phyloP scores from a whole-genome alignment of 1,139 yeast species.

The Yamadazyma kanchanaburiensis region DNA sequence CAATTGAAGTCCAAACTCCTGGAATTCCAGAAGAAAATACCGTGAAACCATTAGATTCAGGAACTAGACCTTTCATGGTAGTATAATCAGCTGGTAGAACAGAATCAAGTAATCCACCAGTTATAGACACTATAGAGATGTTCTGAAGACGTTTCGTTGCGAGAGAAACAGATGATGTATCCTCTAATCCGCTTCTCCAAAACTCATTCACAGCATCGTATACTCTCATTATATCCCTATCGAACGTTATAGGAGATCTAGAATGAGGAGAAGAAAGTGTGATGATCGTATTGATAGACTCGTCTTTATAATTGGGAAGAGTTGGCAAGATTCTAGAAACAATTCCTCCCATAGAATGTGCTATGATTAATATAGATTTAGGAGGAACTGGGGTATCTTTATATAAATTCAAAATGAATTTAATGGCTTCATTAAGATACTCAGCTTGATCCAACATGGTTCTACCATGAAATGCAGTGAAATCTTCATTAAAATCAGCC shows the following conservation, averaged over 20 bases:
- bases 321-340: slow-evolving; percentile 82
- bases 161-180: slow-evolving; percentile 17
- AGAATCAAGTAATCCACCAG: slow-evolving; percentile 85
- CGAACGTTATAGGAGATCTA: slow-evolving; percentile 93
- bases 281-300: slow-evolving; percentile 76
- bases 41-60: slow-evolving; percentile 74
- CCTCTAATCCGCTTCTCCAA: slow-evolving; percentile 45
- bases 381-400: slow-evolving; percentile 40
- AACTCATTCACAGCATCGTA: slow-evolving; percentile 74
- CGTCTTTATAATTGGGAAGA: slow-evolving; percentile 67
- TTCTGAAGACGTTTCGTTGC: slow-evolving; percentile 43
- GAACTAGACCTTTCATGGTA: slow-evolving; percentile 67
- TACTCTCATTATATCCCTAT: slow-evolving; percentile 75
- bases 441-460: slow-evolving; percentile 94
- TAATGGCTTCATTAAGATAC: slow-evolving; percentile 82
- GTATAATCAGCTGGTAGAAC: slow-evolving; percentile 95
- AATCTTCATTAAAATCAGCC: slow-evolving; percentile 93
- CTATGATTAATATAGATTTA: slow-evolving; percentile 72
- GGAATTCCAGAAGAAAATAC: slow-evolving; percentile 87
- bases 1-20: slow-evolving; percentile 90
- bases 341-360: slow-evolving; percentile 97
- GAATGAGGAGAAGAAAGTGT: slow-evolving; percentile 94
- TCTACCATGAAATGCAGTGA: slow-evolving; percentile 94
- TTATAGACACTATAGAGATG: slow-evolving; percentile 66
- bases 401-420: slow-evolving; percentile 70